These are phyloP conservation scores for Zymoseptoria passerinii DNA, from an alignment of 2,329 filamentous ascomycete genomes.

Conservation along the genomic window DNA sequence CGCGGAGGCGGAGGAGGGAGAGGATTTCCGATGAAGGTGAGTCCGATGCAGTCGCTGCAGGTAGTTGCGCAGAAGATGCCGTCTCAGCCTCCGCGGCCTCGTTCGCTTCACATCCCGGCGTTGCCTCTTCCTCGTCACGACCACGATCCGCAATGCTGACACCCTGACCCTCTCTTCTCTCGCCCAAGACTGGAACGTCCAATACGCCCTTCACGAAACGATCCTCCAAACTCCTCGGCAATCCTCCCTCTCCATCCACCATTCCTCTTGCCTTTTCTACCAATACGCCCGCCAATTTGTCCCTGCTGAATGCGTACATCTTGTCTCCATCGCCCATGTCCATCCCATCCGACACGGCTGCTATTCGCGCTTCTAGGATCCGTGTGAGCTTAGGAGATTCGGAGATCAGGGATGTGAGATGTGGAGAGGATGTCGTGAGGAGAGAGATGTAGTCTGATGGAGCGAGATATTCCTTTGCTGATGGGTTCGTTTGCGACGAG, in stretches of 20 bases:
- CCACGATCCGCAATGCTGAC: slow-evolving; percentile 21
- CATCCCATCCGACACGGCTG: slow-evolving; percentile 67
- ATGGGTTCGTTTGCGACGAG: slow-evolving; percentile 8
- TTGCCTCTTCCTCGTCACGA: slow-evolving; percentile 16
- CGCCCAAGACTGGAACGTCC: slow-evolving; percentile 64
- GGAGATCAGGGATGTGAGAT: slow-evolving; percentile 52
- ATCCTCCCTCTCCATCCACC: slow-evolving; percentile 43
- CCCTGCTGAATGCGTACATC: slow-evolving; percentile 72
- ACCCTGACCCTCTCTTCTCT: slow-evolving; percentile 51
- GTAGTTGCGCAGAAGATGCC: slow-evolving; percentile 21
- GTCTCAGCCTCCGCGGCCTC: slow-evolving; percentile 15
- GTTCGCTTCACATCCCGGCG: slow-evolving; percentile 8
- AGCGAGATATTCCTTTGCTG: slow-evolving; percentile 43
- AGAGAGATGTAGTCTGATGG: slow-evolving; percentile 53
- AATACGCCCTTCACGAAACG: slow-evolving; percentile 69
- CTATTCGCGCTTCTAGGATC: slow-evolving; percentile 46
- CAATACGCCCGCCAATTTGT: slow-evolving; percentile 59
- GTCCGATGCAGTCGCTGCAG: slow-evolving; percentile 17
- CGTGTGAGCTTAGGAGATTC: slow-evolving; percentile 50
- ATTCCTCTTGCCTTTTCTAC: slow-evolving; percentile 64
- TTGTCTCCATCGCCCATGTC: slow-evolving; percentile 75
- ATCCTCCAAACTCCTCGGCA: slow-evolving; percentile 78
- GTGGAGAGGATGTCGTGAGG: slow-evolving; percentile 1
- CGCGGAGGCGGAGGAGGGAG: slow-evolving; percentile 55
- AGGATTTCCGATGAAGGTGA: slow-evolving; percentile 35